phyloP scores from a whole-genome alignment of 441 rosid species.

The Capsella rubella region DNA sequence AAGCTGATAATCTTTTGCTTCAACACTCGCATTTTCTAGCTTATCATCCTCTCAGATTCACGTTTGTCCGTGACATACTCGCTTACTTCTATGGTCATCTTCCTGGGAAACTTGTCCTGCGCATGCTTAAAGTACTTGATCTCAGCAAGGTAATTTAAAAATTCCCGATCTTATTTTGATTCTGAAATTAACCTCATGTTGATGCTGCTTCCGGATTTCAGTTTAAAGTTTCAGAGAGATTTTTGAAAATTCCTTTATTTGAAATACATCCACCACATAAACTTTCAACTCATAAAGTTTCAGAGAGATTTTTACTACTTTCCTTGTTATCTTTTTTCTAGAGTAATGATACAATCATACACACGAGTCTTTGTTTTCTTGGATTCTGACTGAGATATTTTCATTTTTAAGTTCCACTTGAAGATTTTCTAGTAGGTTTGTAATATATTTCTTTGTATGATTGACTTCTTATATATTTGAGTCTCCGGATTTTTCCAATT shows the following conservation, averaged over 20 bases:
- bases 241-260: too few relatives aligned
- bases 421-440: too few relatives aligned
- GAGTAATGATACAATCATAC: too few relatives aligned
- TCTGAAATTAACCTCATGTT: not conserved
- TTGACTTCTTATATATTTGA: not conserved
- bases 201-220: not conserved
- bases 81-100: conserved; percentile 97
- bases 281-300: too few relatives aligned
- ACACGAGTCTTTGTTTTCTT: too few relatives aligned
- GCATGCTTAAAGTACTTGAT: conserved; percentile 84
- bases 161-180: not conserved
- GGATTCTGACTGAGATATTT: too few relatives aligned
- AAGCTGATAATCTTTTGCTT: conserved; percentile 75
- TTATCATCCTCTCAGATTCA: conserved; percentile 85
- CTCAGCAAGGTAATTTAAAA: conserved; percentile 71
- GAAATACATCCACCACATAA: too few relatives aligned
- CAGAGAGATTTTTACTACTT: too few relatives aligned
- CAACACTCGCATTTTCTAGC: conserved; percentile 70
- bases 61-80: conserved; percentile 96
- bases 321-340: too few relatives aligned
- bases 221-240: not conserved
- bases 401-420: too few relatives aligned
- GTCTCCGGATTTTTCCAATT: not conserved
- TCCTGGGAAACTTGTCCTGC: conserved; percentile 74
- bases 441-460: too few relatives aligned